phyloP scores from a whole-genome alignment of 768 basidiomycete species.

The Russula brevipes region DNA sequence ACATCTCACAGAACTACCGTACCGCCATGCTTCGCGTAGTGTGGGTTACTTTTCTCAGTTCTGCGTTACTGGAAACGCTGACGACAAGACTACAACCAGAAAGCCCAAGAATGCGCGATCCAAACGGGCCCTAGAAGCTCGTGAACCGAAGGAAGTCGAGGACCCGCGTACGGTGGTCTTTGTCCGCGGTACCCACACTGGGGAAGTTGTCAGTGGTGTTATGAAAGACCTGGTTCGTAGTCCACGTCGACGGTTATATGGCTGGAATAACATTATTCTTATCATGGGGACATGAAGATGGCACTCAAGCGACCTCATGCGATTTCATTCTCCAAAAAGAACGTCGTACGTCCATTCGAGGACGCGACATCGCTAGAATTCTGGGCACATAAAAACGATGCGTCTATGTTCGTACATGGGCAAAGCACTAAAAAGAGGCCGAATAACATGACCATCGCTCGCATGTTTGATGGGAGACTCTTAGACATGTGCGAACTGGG shows the following conservation, averaged over 20 bases:
- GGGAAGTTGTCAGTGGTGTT: constrained; percentile 69
- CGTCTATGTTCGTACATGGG: constrained; percentile 83
- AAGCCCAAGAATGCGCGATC: constrained; percentile 96
- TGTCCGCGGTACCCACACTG: constrained; percentile 81
- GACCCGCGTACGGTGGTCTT: constrained; percentile 85
- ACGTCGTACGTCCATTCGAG: constrained; percentile 87
- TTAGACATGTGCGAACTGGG: constrained; percentile 96
- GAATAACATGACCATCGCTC: constrained; percentile 73
- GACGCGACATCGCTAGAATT: constrained; percentile 79
- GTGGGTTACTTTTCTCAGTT: constrained; percentile 6
- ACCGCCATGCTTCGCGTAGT: constrained; percentile 23
- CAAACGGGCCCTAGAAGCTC: constrained; percentile 81
- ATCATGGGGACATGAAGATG: constrained; percentile 50
- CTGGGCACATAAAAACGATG: constrained; percentile 93
- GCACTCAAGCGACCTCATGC: constrained; percentile 87
- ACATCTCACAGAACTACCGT: background rate
- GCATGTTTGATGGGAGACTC: constrained; percentile 81
- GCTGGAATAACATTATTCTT: background rate
- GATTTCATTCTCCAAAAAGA: constrained; percentile 93
- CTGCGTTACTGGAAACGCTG: background rate
- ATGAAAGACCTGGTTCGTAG: constrained; percentile 84
- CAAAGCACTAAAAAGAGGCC: constrained; percentile 94
- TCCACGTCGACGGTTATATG: background rate
- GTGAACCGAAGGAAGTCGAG: constrained; percentile 86
- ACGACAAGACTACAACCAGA: constrained; percentile 33